A percentile compares a stretch with the other conserved stretches of the same genome.
Evolutionary conservation across 805 yeast genomes (phyloP).

Genomic region (Candida sakaeoensis): DNA sequence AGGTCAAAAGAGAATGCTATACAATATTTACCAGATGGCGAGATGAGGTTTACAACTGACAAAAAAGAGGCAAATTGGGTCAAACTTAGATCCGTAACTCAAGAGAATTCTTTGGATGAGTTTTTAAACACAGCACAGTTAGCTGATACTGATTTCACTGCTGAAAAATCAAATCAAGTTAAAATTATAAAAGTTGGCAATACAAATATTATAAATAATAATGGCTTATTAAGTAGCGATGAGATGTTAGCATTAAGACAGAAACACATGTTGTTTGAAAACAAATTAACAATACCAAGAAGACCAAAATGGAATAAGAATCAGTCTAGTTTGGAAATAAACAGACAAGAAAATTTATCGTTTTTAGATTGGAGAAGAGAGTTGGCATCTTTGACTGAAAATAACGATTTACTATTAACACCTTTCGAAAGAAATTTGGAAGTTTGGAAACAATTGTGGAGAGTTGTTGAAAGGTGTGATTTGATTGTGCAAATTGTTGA

Average conservation of each 20-base stretch:
- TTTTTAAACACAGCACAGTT: constrained; percentile 92
- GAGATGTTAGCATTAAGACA: constrained; percentile 60
- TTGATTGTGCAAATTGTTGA: constrained; percentile 95
- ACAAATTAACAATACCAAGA: constrained; percentile 81
- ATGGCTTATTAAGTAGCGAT: constrained; percentile 55
- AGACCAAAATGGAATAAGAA: constrained; percentile 81
- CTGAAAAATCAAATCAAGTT: constrained; percentile 79
- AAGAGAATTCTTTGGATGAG: constrained; percentile 90
- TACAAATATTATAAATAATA: constrained; percentile 37
- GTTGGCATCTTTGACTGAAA: constrained; percentile 80
- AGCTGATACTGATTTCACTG: constrained; percentile 94
- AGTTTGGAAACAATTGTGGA: constrained; percentile 98
- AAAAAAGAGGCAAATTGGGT: constrained; percentile 87
- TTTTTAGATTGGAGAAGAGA: constrained; percentile 93
- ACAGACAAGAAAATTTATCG: constrained; percentile 83
- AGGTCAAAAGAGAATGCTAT: constrained; percentile 67
- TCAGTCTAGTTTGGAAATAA: constrained; percentile 73
- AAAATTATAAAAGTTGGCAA: constrained; percentile 75
- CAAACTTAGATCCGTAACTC: constrained; percentile 88
- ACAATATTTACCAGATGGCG: constrained; percentile 78
- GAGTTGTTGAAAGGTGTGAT: constrained; percentile 94
- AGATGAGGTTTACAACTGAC: constrained; percentile 82
- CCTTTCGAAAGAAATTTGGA: constrained; percentile 97
- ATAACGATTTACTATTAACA: constrained; percentile 79
- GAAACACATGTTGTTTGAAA: constrained; percentile 64